Base-by-base conservation (phyloP, 345 rosid species). In the Anastatica hierochuntica region DNA sequence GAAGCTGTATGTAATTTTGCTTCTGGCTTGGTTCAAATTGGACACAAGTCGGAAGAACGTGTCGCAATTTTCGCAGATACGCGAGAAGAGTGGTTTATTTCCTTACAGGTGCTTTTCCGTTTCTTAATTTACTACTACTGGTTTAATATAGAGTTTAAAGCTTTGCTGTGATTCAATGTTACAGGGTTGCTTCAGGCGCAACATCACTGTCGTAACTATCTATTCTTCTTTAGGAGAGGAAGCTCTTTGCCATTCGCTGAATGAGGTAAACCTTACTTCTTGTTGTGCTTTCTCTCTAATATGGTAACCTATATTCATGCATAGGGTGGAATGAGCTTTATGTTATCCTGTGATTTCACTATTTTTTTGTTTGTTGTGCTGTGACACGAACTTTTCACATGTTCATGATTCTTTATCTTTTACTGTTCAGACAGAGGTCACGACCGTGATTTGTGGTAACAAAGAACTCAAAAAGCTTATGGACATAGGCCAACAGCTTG, bases 61-160 rank as follows among this genome's bases (percentile, higher is more conserved):
- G 94, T 83, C 0, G 99, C 99, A 8, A 94, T 94, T 50, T 88
- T 83, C 53, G 94, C 99, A 15, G 99, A 88, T 64, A 94, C 97
- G 18, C 58, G 97, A 70, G 81, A 79, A 67, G 99, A 94, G 60
- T 94, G 99, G 99, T 85, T 94, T 49, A 77, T 94, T 62, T 77
- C 95, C 10, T 58, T 88, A 74, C 98, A 92, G 98, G 98, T 89
- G 62, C n/a, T n/a, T n/a, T n/a, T n/a, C n/a, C n/a, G n/a, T n/a
- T n/a, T n/a, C n/a, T n/a, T n/a, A n/a, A n/a, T n/a, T n/a, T n/a
- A n/a, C n/a, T n/a, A n/a, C n/a, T n/a, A n/a, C n/a, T n/a, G n/a
- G n/a, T n/a, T n/a, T n/a, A n/a, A n/a, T n/a, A 17, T 33, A 27
- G 37, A 33, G 34, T 8, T 49, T 49, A 33, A 31, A 19, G 5